Conservation (phyloP, 1,284 basidiomycete genomes). For the Apiotrichum siamense region DNA sequence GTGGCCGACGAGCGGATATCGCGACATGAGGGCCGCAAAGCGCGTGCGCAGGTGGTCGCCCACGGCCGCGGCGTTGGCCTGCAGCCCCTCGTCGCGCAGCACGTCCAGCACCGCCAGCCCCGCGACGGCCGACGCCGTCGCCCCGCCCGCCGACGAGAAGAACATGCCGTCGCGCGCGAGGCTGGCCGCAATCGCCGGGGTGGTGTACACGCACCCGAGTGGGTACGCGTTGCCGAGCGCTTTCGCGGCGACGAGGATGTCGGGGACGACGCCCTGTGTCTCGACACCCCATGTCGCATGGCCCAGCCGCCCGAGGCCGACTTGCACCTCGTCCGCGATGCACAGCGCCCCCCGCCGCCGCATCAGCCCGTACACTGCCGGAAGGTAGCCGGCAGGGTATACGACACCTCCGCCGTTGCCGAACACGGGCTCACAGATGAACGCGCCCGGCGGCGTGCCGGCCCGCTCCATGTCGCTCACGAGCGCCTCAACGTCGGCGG, state of each 20-base stretch:
- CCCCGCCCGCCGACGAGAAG: constrained; percentile 21
- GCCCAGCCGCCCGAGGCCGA: constrained; percentile 13
- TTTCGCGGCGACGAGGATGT: constrained; percentile 9
- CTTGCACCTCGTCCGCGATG: constrained; percentile 15
- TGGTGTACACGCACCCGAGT: constrained; percentile 10
- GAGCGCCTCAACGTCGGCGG: not conserved
- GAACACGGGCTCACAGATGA: constrained; percentile 11
- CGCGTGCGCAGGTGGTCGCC: constrained; percentile 1
- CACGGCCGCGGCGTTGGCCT: constrained; percentile 3
- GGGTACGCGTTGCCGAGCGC: constrained; percentile 11
- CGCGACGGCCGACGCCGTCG: constrained; percentile 17
- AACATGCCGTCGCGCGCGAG: constrained; percentile 12
- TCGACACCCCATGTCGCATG: constrained; percentile 7
- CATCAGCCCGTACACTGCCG: not conserved
- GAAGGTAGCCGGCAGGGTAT: constrained; percentile 3
- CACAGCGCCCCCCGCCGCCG: constrained; percentile 7
- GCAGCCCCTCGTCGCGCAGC: constrained; percentile 8
- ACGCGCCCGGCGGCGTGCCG: constrained; percentile 4
- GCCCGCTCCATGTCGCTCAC: not conserved
- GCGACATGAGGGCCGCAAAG: not conserved
- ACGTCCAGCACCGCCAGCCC: constrained; percentile 10
- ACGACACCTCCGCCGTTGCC: constrained; percentile 13
- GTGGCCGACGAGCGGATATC: not conserved
- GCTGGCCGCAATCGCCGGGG: constrained; percentile 4
- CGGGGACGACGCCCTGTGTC: constrained; percentile 4